Evolutionary conservation across 768 basidiomycete genomes (phyloP), one percentile per base, ranked within the genome.

Genomic region (Lactarius evosmus): DNA sequence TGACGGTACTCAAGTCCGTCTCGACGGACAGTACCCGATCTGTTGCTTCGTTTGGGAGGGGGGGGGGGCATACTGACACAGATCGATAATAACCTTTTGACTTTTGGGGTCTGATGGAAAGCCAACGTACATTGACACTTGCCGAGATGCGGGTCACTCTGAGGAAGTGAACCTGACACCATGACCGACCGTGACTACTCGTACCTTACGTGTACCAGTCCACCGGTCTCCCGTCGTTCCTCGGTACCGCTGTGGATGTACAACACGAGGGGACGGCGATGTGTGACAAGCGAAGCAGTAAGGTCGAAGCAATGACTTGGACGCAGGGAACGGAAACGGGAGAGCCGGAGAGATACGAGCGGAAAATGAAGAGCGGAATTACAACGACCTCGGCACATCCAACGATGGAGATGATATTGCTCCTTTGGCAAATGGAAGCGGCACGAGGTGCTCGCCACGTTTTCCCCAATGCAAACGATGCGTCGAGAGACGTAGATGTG

Each of bases 1-100:
- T 49, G 49, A 40, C 16, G 19, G 30, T 30, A 12, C 22, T 7
- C 19, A 34, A 7, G 22, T 11, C 33, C 32, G n/a, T 33, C 44
- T 22, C 22, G 32, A 27, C 17, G 25, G 40, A 46, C 25, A 59
- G 29, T n/a, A 8, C 22, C 22, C 33, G 46, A 16, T 32, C 33
- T 14, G 25, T 19, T 22, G 34, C 25, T 51, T 51, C 55, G 27
- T 29, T 9, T 32, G 58, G 27, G 7, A 27, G 16, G 29, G 7
- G 51, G 16, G 29, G 50, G 29, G 29, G n/a, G 33, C 17, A 22
- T 14, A 49, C 4, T n/a, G 51, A 12, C 44, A 29, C 56, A 22
- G 11, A 33, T 65, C 56, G 59, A 33, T 50, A 36, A 51, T 60
- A 51, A 33, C 29, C 59, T 60, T 60, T 60, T 65, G 59, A 61